Percentiles rank a stretch among this genome's conserved stretches.
Evolutionary conservation across 2,329 filamentous ascomycete species (phyloP).

Genomic region (Orbilia quercus): DNA sequence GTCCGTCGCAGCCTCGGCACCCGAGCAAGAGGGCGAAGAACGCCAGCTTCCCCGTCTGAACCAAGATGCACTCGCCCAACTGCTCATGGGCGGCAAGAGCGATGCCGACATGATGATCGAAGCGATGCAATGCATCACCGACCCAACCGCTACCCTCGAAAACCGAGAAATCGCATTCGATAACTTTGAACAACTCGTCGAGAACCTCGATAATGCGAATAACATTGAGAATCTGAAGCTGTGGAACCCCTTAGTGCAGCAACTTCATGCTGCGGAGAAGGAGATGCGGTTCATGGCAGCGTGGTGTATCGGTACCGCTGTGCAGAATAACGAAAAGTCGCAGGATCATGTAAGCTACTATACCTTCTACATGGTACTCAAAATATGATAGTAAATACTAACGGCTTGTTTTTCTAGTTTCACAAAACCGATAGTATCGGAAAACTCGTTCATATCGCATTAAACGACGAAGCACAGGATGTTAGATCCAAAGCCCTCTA

Average conservation of each 20-base stretch:
- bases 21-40: slow-evolving; percentile 62
- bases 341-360: slow-evolving; percentile 73
- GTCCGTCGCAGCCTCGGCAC: slow-evolving; percentile 61
- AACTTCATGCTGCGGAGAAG: slow-evolving; percentile 74
- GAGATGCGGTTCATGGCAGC: slow-evolving; percentile 86
- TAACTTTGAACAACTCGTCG: slow-evolving; percentile 93
- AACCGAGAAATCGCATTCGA: slow-evolving; percentile 87
- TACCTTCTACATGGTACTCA: background rate
- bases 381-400: slow-evolving; percentile 36
- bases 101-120: slow-evolving; percentile 93
- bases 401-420: slow-evolving; percentile 63
- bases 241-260: slow-evolving; percentile 81
- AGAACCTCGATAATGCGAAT: slow-evolving; percentile 96
- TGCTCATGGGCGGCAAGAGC: slow-evolving; percentile 80
- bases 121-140: slow-evolving; percentile 79
- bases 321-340: slow-evolving; percentile 90
- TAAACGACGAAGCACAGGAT: slow-evolving; percentile 70
- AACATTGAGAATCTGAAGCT: slow-evolving; percentile 82
- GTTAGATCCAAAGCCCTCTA: slow-evolving; percentile 89
- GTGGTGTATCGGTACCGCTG: slow-evolving; percentile 94
- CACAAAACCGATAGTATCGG: slow-evolving; percentile 75
- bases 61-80: slow-evolving; percentile 75
- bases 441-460: slow-evolving; percentile 74
- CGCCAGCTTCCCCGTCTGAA: slow-evolving; percentile 62
- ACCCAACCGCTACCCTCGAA: slow-evolving; percentile 74